Evolutionary conservation across 2,329 filamentous ascomycete species (phyloP), one percentile per base, ranked within the genome.

Genomic region (Claviceps africana): DNA sequence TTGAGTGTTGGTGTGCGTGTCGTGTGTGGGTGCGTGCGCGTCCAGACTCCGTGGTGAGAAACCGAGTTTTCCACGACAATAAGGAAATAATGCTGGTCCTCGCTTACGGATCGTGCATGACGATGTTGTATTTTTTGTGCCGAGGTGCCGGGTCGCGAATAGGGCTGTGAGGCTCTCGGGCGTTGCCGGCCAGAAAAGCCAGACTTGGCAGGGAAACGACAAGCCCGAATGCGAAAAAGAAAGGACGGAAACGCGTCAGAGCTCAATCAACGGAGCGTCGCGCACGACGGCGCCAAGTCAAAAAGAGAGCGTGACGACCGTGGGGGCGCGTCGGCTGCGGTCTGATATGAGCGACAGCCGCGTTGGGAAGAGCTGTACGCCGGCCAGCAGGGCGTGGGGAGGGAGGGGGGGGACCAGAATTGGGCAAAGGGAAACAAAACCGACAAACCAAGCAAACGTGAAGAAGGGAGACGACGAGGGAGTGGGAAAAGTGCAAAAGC

Each of bases 401-500:
- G 48, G 55, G 56, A 54, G 56, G 55, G n/a, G n/a, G n/a, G n/a
- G n/a, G n/a, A 25, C 35, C 51, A 52, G 52, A 45, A 46, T 39
- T 33, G 37, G 25, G 35, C 42, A 30, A 53, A 47, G 30, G 47
- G 47, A 35, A 53, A 54, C 13, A 15, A 37, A 48, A 25, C 50
- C 45, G 51, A 51, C 52, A 53, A 52, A 53, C 49, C 39, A 47
- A n/a, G 28, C 47, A 51, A 48, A 42, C n/a, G 50, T 53, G 43
- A 47, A 33, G 52, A 48, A 45, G 47, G 53, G 47, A 51, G 51
- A 55, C 46, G 54, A 51, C 47, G 52, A 59, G 56, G 53, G 54
- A 58, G 54, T 59, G 62, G 66, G 69, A 74, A 72, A 70, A 72
- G 66, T 66, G 66, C 64, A 63, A 67, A 68, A 67, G 60, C 60